phyloP scores from a whole-genome alignment of 768 basidiomycete genomes.

The Infundibulicybe gibba region DNA sequence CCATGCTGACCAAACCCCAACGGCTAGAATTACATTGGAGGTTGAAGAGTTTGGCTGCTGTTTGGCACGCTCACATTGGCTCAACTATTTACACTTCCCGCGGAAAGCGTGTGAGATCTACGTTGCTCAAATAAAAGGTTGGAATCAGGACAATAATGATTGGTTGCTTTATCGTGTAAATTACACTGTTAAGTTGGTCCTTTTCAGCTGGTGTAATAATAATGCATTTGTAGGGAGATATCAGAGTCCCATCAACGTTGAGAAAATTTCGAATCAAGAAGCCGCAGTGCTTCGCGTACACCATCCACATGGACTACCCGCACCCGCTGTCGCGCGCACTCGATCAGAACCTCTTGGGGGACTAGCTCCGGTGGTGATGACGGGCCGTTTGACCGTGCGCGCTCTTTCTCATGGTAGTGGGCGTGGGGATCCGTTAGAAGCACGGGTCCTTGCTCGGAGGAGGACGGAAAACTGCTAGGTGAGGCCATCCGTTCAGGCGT shows the following conservation, averaged over 20 bases:
- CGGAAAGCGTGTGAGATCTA: too few species aligned
- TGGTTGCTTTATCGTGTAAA: not conserved
- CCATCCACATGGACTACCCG: constrained; percentile 71
- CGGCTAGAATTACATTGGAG: constrained; percentile 34
- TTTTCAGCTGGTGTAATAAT: too few species aligned
- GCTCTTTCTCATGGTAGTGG: constrained; percentile 44
- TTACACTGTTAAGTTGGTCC: too few species aligned
- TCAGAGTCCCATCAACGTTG: constrained; percentile 11
- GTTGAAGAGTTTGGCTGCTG: constrained; percentile 17
- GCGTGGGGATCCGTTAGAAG: constrained; percentile 53
- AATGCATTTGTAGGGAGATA: too few species aligned
- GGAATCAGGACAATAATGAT: not conserved
- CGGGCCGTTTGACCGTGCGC: constrained; percentile 10
- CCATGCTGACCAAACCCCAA: constrained; percentile 22
- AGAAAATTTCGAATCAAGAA: constrained; percentile 65
- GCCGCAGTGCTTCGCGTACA: constrained; percentile 69
- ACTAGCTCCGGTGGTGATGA: constrained; percentile 49
- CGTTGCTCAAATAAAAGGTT: too few species aligned
- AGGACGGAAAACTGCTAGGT: constrained; percentile 14
- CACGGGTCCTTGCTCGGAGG: constrained; percentile 25
- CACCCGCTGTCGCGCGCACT: constrained; percentile 59
- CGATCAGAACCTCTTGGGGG: constrained; percentile 57
- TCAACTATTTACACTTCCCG: too few species aligned
- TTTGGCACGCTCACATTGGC: not conserved
- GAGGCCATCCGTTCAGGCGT: constrained; percentile 44